Evolutionary conservation across 208 protist genomes (phyloP).

Genomic region (Crithidia mellificae): DNA sequence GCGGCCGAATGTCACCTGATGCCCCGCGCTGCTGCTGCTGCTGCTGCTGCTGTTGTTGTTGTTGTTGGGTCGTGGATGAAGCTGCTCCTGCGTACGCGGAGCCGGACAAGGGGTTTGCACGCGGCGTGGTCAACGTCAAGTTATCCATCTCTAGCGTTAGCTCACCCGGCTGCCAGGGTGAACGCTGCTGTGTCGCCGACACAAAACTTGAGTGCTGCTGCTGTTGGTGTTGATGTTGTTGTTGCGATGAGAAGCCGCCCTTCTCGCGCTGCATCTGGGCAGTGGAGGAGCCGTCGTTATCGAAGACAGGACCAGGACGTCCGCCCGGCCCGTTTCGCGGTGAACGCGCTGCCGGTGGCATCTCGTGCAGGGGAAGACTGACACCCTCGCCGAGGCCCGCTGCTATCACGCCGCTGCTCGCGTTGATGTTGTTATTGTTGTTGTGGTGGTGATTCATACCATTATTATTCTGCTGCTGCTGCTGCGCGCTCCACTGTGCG

Average conservation of each 20-base stretch:
- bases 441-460: too few relatives aligned
- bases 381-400: neutral
- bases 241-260: neutral
- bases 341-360: neutral
- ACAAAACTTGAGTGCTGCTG: neutral
- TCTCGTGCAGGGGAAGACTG: neutral
- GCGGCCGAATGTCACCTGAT: too few relatives aligned
- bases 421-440: too few relatives aligned
- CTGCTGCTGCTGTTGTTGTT: too few relatives aligned
- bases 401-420: neutral
- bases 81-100: slow-evolving; percentile 1
- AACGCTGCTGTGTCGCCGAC: neutral
- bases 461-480: too few relatives aligned
- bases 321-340: neutral
- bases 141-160: slow-evolving; percentile 27
- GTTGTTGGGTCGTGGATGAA: neutral
- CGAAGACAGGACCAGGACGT: slow-evolving; percentile 1
- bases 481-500: too few relatives aligned
- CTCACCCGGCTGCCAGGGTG: slow-evolving; percentile 8
- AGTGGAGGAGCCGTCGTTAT: neutral
- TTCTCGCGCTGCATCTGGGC: neutral
- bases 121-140: slow-evolving; percentile 12
- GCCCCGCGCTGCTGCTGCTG: too few relatives aligned
- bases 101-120: neutral
- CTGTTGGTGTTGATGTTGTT: slow-evolving; percentile 8